phyloP scores from a whole-genome alignment of 2,329 filamentous ascomycete genomes.

The Colletotrichum noveboracense region DNA sequence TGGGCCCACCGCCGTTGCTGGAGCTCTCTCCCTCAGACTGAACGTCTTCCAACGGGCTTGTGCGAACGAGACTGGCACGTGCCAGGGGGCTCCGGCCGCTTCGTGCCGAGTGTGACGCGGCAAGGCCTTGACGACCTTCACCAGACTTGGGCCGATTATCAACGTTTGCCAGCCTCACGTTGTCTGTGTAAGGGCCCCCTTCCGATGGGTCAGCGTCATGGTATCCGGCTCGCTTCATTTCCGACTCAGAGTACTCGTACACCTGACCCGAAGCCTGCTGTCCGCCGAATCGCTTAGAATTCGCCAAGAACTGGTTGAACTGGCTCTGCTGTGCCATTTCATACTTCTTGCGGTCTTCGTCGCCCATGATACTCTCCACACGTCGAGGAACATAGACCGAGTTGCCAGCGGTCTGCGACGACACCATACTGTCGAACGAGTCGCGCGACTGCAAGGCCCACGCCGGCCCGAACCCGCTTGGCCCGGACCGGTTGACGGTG shows the following conservation, averaged over 20 bases:
- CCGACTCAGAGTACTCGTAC: slow-evolving; percentile 53
- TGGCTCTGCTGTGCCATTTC: slow-evolving; percentile 68
- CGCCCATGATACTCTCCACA: slow-evolving; percentile 79
- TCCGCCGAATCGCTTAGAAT: slow-evolving; percentile 22
- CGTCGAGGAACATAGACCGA: slow-evolving; percentile 71
- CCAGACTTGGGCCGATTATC: slow-evolving; percentile 23
- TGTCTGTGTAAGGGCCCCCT: slow-evolving; percentile 15
- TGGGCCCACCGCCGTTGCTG: neutral
- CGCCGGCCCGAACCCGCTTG: slow-evolving; percentile 11
- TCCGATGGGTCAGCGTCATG: neutral
- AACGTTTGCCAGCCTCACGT: slow-evolving; percentile 26
- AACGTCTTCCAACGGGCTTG: slow-evolving; percentile 31
- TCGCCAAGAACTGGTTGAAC: slow-evolving; percentile 26
- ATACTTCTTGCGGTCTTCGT: slow-evolving; percentile 78
- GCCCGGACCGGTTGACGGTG: slow-evolving; percentile 1
- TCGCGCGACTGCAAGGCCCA: slow-evolving; percentile 51
- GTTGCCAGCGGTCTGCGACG: slow-evolving; percentile 59
- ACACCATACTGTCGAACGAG: slow-evolving; percentile 72
- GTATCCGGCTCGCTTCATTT: slow-evolving; percentile 27
- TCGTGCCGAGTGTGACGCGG: slow-evolving; percentile 16
- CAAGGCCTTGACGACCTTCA: slow-evolving; percentile 28
- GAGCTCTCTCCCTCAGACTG: slow-evolving; percentile 33
- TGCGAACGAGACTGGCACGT: slow-evolving; percentile 36
- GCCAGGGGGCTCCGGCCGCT: slow-evolving; percentile 44
- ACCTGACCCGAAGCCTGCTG: slow-evolving; percentile 42